Evolutionary conservation across 2,329 filamentous ascomycete genomes (phyloP).

Genomic region (Aurifilum marmelostoma): DNA sequence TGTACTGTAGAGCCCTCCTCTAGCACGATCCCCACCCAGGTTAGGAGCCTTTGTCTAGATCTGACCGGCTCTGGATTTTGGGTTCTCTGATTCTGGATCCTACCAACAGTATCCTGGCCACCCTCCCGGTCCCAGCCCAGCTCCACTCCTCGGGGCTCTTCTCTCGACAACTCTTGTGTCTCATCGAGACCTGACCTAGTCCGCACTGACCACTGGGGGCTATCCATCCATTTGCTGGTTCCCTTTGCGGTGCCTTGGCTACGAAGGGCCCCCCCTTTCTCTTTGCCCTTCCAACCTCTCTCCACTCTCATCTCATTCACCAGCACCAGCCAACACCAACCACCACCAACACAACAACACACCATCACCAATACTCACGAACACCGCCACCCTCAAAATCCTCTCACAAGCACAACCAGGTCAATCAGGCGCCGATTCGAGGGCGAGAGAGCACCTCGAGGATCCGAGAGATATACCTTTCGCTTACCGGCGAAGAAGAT

Average conservation of each 20-base stretch:
- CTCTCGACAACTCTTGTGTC: not conserved
- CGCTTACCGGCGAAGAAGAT: not conserved
- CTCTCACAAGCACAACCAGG: not conserved
- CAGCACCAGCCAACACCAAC: not conserved
- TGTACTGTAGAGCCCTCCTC: not conserved
- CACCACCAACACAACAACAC: not conserved
- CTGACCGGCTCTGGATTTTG: slow-evolving; percentile 3
- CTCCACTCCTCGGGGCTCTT: not conserved
- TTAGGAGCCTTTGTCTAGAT: slow-evolving; percentile 1
- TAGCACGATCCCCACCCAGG: not conserved
- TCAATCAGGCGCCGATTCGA: not conserved
- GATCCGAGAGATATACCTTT: not conserved
- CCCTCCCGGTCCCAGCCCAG: not conserved
- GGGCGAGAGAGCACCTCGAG: not conserved
- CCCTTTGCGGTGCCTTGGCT: not conserved
- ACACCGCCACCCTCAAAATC: not conserved
- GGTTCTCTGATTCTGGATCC: slow-evolving; percentile 2
- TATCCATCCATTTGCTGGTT: not conserved
- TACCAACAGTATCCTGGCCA: not conserved
- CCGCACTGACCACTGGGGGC: not conserved
- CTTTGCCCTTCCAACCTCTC: not conserved
- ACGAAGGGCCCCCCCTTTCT: not conserved
- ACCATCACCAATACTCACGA: not conserved
- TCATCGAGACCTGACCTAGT: slow-evolving; percentile 1
- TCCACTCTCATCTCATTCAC: slow-evolving; percentile 3